These are phyloP conservation scores for Trametes pubescens DNA, from an alignment of 1,284 basidiomycete species.

Conservation along the genomic window DNA sequence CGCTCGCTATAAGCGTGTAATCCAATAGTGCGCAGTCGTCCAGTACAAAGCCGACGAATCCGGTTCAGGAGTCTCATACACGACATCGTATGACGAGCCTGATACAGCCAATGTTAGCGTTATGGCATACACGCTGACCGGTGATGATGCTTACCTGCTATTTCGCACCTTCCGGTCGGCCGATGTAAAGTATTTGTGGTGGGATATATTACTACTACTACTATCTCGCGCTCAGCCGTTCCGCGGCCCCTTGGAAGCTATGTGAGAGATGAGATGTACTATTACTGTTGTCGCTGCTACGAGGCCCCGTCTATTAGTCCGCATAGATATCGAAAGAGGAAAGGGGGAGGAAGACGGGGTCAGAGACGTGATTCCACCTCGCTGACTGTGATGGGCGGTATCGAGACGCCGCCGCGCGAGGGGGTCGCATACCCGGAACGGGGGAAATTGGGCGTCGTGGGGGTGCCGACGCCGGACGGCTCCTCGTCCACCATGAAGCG, in stretches of 20 bases:
- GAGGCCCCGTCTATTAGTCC: conserved; percentile 26
- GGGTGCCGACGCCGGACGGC: conserved; percentile 69
- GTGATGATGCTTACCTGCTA: conserved; percentile 18
- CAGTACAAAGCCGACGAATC: not conserved
- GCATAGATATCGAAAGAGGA: conserved; percentile 11
- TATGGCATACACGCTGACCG: not conserved
- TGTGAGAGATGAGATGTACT: conserved; percentile 9
- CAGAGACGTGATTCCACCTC: conserved; percentile 47
- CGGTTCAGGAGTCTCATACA: conserved; percentile 14
- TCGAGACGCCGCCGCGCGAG: conserved; percentile 29
- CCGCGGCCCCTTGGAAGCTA: not conserved
- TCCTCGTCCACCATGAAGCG: conserved; percentile 70
- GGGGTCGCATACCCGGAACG: conserved; percentile 43
- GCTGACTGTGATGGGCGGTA: conserved; percentile 44
- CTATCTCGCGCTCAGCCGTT: not conserved
- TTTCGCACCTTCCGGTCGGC: conserved; percentile 18
- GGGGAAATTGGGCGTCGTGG: conserved; percentile 62
- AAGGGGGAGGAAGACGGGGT: not conserved
- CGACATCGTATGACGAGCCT: not conserved
- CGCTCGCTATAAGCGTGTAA: not conserved
- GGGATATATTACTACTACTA: conserved; percentile 17
- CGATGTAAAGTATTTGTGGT: conserved; percentile 18
- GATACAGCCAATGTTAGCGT: not conserved
- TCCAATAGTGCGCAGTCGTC: not conserved
- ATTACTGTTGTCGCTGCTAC: conserved; percentile 14